A percentile compares a stretch with the other conserved stretches of the same genome.
phyloP scores from a whole-genome alignment of 1,284 basidiomycete genomes.

The Pholiota adiposa region DNA sequence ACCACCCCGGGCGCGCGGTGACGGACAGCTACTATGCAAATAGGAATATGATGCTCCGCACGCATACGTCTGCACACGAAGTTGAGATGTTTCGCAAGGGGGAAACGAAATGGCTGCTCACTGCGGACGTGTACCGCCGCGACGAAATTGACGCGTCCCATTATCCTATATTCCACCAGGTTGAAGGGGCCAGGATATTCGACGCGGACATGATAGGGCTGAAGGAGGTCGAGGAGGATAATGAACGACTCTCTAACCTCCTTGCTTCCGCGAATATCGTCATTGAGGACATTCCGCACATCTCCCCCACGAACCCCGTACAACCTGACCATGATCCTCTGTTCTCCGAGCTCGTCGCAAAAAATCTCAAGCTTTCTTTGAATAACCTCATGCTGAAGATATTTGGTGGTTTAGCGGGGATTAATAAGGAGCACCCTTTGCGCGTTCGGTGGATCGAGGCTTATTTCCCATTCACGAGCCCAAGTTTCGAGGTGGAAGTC shows the following conservation, averaged over 20 bases:
- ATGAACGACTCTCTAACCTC: constrained; percentile 61
- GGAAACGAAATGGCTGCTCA: constrained; percentile 85
- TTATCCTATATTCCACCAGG: constrained; percentile 99
- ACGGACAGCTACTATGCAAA: constrained; percentile 99
- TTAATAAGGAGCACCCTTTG: constrained; percentile 66
- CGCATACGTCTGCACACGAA: constrained; percentile 98
- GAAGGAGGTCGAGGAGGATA: constrained; percentile 66
- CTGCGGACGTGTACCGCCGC: constrained; percentile 97
- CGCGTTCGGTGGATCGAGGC: constrained; percentile 97
- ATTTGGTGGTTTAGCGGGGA: constrained; percentile 67
- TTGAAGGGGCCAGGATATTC: constrained; percentile 93
- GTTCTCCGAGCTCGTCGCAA: constrained; percentile 74
- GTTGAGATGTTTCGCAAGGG: constrained; percentile 87
- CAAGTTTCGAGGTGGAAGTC: constrained; percentile 98
- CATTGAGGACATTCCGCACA: constrained; percentile 85
- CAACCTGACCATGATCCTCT: constrained; percentile 79
- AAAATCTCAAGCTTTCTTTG: constrained; percentile 90
- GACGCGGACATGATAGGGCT: constrained; percentile 54
- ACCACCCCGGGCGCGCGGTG: constrained; percentile 90
- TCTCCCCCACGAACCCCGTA: constrained; percentile 79
- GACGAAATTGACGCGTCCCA: constrained; percentile 98
- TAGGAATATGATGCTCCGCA: constrained; percentile 88
- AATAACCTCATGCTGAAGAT: constrained; percentile 88
- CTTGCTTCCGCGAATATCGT: constrained; percentile 75
- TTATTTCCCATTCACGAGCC: constrained; percentile 97